Evolutionary conservation across 2,329 filamentous ascomycete species (phyloP).

Genomic region (Lasiodiplodia citricola): DNA sequence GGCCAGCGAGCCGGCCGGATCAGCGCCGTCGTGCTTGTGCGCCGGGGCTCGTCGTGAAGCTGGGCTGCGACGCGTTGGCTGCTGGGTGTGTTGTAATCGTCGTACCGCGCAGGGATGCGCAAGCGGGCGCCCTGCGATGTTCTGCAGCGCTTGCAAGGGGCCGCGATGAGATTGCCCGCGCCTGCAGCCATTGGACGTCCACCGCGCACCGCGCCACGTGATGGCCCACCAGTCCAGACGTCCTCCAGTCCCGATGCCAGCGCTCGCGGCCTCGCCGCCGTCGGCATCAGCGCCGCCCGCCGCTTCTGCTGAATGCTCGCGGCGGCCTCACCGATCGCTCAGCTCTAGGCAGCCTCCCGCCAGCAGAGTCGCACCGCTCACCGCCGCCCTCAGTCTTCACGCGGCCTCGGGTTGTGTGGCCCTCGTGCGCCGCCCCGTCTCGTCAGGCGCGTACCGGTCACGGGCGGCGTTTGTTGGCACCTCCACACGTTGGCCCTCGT

Average conservation of each 20-base stretch:
- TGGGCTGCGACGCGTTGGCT: conserved; percentile 2
- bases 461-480: background rate
- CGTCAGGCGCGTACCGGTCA: background rate
- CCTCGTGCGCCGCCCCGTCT: background rate
- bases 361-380: conserved; percentile 1
- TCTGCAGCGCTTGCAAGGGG: conserved; percentile 19
- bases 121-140: conserved; percentile 6
- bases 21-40: conserved; percentile 23
- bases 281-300: background rate
- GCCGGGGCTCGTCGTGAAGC: background rate
- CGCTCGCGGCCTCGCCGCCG: background rate
- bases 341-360: conserved; percentile 3
- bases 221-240: background rate
- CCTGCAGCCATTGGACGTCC: background rate
- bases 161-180: conserved; percentile 11
- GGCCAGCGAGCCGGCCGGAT: conserved; percentile 13
- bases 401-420: background rate
- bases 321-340: background rate
- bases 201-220: conserved; percentile 1
- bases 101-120: conserved; percentile 20
- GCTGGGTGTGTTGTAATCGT: conserved; percentile 15
- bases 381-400: conserved; percentile 3
- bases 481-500: background rate
- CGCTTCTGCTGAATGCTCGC: conserved; percentile 5
- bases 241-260: background rate